Evolutionary conservation across 1,284 basidiomycete species (phyloP).

Genomic region (Tilletiopsis washingtonensis): DNA sequence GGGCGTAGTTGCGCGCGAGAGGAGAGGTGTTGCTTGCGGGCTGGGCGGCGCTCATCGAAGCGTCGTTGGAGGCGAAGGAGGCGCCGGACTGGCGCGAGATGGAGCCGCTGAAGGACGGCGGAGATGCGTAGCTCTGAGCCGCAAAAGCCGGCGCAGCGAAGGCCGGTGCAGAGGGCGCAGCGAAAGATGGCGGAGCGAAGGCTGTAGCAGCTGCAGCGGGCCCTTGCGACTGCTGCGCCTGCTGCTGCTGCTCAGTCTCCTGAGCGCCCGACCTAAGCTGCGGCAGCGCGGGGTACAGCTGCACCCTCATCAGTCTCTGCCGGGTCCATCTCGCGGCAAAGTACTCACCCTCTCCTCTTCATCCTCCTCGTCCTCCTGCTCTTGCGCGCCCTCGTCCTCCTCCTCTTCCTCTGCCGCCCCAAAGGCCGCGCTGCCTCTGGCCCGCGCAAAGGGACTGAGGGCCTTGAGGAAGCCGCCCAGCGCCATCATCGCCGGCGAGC

Average conservation of each 20-base stretch:
- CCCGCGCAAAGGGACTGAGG: constrained; percentile 4
- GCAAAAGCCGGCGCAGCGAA: too few species aligned
- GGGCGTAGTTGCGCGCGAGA: constrained; percentile 29
- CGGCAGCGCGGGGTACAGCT: not conserved
- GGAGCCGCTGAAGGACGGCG: too few species aligned
- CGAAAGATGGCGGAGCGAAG: not conserved
- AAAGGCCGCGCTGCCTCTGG: constrained; percentile 5
- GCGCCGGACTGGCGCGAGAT: not conserved
- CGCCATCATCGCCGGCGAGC: too few species aligned
- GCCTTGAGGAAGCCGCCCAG: too few species aligned
- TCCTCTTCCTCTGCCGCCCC: constrained; percentile 1
- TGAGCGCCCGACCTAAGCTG: too few species aligned
- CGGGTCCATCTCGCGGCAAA: not conserved
- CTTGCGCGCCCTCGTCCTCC: constrained; percentile 1
- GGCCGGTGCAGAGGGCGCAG: not conserved
- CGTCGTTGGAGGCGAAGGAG: not conserved
- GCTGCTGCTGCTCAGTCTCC: not conserved
- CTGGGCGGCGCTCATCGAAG: not conserved
- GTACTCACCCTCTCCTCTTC: not conserved
- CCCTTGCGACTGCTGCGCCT: not conserved
- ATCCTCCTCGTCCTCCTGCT: not conserved
- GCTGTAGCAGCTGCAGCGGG: not conserved
- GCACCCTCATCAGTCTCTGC: not conserved
- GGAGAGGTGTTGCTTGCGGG: constrained; percentile 2
- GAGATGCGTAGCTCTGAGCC: too few species aligned